Base-by-base conservation (phyloP, 2,329 filamentous ascomycete species). In the Cladophialophora psammophila region DNA sequence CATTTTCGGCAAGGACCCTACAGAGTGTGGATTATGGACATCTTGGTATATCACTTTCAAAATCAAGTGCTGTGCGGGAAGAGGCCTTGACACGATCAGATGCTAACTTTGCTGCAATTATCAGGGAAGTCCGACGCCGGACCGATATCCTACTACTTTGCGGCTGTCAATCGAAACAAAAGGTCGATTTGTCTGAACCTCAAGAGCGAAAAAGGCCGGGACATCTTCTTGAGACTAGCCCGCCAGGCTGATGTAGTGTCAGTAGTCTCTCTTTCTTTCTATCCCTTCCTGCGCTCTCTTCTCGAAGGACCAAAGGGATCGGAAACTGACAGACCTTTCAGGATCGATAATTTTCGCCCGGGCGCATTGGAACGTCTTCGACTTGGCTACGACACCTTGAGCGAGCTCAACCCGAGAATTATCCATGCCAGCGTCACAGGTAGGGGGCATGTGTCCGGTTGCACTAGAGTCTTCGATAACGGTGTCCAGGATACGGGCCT, bases 401-500 rank as follows among this genome's bases (percentile, higher is more conserved):
- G 5, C 5, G 5, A 40, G 13, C 10, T 40, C 38, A 40, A 40
- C 3, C 38, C 38, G 1, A 5, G 9, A 13, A 12, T 40, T 5
- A 40, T 40, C 8, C 15, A 12, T 13, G 38, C 38, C 15, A 86
- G 80, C 56, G 69, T 88, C 15, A 85, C 83, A 1, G 63, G 60
- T 48, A 40, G 10, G 20, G 4, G 26, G 13, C 36, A 3, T 31
- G 13, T 18, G 15, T 31, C 6, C 8, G n/a, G n/a, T 12, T 31
- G 12, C 5, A 32, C 36, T 31, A 48, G n/a, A n/a, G n/a, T n/a
- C n/a, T n/a, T n/a, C n/a, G n/a, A n/a, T n/a, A n/a, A n/a, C n/a
- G n/a, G n/a, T n/a, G 40, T 15, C 3, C 32, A 67, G 85, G 86
- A 0, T 88, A 84, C 66, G 85, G 84, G 0, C 77, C 80, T 0